Evolutionary conservation across 108 stramenopile species (phyloP).

Genomic region (Cyclostephanos tholiformis): DNA sequence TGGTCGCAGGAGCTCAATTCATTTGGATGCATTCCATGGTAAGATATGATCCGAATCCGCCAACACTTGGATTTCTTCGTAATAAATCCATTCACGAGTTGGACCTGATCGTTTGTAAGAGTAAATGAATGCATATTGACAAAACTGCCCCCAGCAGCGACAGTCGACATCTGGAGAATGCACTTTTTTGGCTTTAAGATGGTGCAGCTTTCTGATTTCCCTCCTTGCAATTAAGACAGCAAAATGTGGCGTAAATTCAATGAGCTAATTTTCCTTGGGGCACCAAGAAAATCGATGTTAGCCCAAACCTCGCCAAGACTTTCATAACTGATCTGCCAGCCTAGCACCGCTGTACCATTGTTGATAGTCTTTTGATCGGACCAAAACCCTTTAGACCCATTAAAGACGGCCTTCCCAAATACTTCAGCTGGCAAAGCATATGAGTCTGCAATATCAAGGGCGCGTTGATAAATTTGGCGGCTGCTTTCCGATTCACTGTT

Average conservation of each 20-base stretch:
- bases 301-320: constrained; percentile 43
- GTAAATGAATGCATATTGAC: constrained; percentile 49
- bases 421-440: constrained; percentile 52
- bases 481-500: constrained; percentile 47
- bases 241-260: constrained; percentile 38
- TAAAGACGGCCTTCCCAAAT: constrained; percentile 51
- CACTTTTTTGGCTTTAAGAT: constrained; percentile 45
- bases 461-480: constrained; percentile 48
- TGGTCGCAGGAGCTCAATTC: not conserved
- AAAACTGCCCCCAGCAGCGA: constrained; percentile 60
- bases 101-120: constrained; percentile 21
- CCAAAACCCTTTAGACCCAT: constrained; percentile 53
- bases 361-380: constrained; percentile 17
- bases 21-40: not conserved
- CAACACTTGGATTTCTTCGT: constrained; percentile 65
- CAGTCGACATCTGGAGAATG: constrained; percentile 54
- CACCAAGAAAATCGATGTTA: constrained; percentile 49
- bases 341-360: constrained; percentile 36
- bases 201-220: constrained; percentile 11
- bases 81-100: constrained; percentile 34
- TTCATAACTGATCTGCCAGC: constrained; percentile 47
- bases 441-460: constrained; percentile 48
- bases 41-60: constrained; percentile 43
- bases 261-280: constrained; percentile 44
- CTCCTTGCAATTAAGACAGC: constrained; percentile 23